Percentiles rank a stretch among this genome's conserved stretches.
Conservation (phyloP, 2,329 filamentous ascomycete genomes). For the Fusarium sp. region DNA sequence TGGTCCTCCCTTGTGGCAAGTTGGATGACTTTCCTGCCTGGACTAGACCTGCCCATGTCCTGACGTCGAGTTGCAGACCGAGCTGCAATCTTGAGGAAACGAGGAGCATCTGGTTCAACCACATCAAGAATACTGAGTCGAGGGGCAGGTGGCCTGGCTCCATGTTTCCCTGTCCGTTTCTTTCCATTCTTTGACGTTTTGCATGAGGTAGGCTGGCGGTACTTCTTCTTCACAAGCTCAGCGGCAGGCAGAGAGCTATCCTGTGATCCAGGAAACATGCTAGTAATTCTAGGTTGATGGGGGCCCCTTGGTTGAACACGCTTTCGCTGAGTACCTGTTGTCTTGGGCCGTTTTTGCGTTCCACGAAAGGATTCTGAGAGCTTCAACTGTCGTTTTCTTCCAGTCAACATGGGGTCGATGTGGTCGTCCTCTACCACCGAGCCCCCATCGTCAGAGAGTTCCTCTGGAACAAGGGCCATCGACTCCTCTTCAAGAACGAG, state of each 20-base stretch:
- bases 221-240: slow-evolving; percentile 27
- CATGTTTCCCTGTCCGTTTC: slow-evolving; percentile 6
- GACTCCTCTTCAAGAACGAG: slow-evolving; percentile 31
- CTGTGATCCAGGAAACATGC: slow-evolving; percentile 37
- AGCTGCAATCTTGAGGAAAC: slow-evolving; percentile 70
- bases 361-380: slow-evolving; percentile 39
- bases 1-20: slow-evolving; percentile 71
- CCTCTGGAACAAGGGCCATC: slow-evolving; percentile 6
- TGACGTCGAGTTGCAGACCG: slow-evolving; percentile 61
- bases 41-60: slow-evolving; percentile 65
- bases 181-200: slow-evolving; percentile 8
- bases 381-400: slow-evolving; percentile 53
- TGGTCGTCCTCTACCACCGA: slow-evolving; percentile 61
- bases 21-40: slow-evolving; percentile 65
- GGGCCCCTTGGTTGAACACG: slow-evolving; percentile 19
- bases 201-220: slow-evolving; percentile 20
- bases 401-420: slow-evolving; percentile 62
- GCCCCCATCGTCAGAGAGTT: slow-evolving; percentile 45
- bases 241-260: slow-evolving; percentile 5
- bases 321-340: slow-evolving; percentile 33
- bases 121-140: slow-evolving; percentile 71
- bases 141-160: slow-evolving; percentile 49
- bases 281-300: slow-evolving; percentile 49
- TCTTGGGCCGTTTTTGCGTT: slow-evolving; percentile 42
- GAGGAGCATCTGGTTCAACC: slow-evolving; percentile 62